These are phyloP conservation scores for Trichoderma asperelloides DNA, from an alignment of 495 filamentous ascomycete species.

Conservation along the genomic window DNA sequence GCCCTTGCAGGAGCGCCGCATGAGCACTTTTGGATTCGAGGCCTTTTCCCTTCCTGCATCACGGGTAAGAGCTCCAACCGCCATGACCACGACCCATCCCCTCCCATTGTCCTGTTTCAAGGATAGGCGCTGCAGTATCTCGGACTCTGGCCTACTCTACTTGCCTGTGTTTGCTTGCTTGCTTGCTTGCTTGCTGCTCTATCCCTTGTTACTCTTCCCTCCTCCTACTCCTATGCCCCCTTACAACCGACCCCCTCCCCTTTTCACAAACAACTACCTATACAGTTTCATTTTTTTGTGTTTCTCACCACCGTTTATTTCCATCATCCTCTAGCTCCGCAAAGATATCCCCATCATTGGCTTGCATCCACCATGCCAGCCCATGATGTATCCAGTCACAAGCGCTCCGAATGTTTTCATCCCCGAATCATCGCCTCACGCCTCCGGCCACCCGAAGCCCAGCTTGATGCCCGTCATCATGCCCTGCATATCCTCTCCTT, in stretches of 20 bases:
- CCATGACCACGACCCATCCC: not conserved
- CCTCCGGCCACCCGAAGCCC: not conserved
- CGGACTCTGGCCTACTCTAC: no score
- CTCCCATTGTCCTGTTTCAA: not conserved
- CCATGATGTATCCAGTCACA: not conserved
- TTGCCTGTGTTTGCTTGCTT: constrained; percentile 2
- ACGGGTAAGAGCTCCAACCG: constrained; percentile 51
- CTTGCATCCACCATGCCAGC: not conserved
- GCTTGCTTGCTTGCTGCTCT: not conserved
- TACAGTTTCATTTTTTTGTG: not conserved
- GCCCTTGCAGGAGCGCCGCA: constrained; percentile 68
- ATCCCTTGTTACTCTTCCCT: not conserved
- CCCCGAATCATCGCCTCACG: not conserved
- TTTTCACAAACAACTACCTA: not conserved
- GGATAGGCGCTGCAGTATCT: not conserved
- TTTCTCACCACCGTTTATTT: not conserved
- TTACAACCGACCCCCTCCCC: no score
- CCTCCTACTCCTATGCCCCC: no score
- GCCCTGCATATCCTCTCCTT: not conserved
- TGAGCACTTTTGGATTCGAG: constrained; percentile 79
- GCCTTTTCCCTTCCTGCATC: constrained; percentile 80
- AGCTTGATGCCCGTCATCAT: not conserved
- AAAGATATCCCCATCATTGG: not conserved
- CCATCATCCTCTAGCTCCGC: not conserved
- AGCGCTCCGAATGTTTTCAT: not conserved